A percentile compares a stretch with the other conserved stretches of the same genome.
phyloP scores from a whole-genome alignment of 2,329 filamentous ascomycete species.

The Hypomyces perniciosus region DNA sequence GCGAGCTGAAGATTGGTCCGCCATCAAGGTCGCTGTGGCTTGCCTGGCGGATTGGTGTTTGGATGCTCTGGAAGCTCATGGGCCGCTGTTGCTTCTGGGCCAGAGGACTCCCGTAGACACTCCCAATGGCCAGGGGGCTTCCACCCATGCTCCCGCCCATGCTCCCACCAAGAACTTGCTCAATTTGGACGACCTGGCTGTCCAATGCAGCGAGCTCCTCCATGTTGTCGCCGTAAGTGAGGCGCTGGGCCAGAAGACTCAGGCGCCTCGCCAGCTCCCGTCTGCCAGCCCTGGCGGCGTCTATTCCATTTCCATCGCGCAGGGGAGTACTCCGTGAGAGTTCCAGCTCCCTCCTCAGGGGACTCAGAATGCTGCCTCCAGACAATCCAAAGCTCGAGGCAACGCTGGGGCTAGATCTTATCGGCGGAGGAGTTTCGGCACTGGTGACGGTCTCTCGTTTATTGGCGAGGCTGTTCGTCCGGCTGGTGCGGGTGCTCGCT shows the following conservation, averaged over 20 bases:
- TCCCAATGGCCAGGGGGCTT: slow-evolving; percentile 9
- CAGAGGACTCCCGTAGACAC: slow-evolving; percentile 7
- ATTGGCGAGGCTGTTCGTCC: slow-evolving; percentile 11
- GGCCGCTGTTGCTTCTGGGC: slow-evolving; percentile 14
- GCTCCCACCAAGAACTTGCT: slow-evolving; percentile 20
- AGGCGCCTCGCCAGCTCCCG: slow-evolving; percentile 41
- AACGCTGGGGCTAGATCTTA: slow-evolving; percentile 28
- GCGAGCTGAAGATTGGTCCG: slow-evolving; percentile 28
- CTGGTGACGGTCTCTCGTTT: slow-evolving; percentile 11
- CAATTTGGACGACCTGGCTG: slow-evolving; percentile 34
- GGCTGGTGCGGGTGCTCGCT: slow-evolving; percentile 16
- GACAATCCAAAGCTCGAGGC: slow-evolving; percentile 29
- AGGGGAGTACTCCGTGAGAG: slow-evolving; percentile 1
- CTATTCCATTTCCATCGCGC: slow-evolving; percentile 11
- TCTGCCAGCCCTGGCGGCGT: slow-evolving; percentile 26
- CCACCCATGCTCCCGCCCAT: slow-evolving; percentile 11
- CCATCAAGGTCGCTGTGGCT: slow-evolving; percentile 14
- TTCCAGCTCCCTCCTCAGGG: slow-evolving; percentile 26
- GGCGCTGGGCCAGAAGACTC: slow-evolving; percentile 33
- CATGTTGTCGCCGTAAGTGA: slow-evolving; percentile 28
- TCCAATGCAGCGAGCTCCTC: slow-evolving; percentile 30
- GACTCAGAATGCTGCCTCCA: slow-evolving; percentile 24
- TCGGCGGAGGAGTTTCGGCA: slow-evolving; percentile 19
- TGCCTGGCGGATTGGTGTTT: slow-evolving; percentile 21
- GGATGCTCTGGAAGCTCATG: slow-evolving; percentile 16